These are phyloP conservation scores for Coemansia sp. DNA, from an alignment of 192 early-diverging fungal species.

Conservation along the genomic window DNA sequence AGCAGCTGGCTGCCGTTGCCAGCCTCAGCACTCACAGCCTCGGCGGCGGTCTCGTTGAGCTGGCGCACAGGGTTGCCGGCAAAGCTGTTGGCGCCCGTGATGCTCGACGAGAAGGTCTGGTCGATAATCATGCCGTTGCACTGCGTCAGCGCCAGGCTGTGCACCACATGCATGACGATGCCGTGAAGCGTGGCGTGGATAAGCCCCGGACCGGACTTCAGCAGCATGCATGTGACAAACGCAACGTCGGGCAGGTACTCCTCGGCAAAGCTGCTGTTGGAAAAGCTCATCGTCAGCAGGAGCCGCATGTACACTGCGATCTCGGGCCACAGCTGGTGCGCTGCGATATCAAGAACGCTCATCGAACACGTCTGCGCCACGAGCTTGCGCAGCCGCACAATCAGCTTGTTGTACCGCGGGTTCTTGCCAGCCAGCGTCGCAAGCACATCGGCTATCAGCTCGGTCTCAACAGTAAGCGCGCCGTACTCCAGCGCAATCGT, in stretches of 20 bases:
- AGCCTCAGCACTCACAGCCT: not conserved
- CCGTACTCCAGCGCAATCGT: conserved; percentile 80
- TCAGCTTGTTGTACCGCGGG: conserved; percentile 77
- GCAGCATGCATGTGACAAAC: conserved; percentile 81
- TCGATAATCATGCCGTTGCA: conserved; percentile 81
- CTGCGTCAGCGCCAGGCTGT: conserved; percentile 77
- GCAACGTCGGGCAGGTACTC: conserved; percentile 86
- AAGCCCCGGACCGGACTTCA: conserved; percentile 81
- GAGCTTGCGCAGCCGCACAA: conserved; percentile 78
- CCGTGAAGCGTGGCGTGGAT: conserved; percentile 91
- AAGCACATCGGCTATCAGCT: conserved; percentile 85
- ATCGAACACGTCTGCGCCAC: conserved; percentile 79
- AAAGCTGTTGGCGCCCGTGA: conserved; percentile 69
- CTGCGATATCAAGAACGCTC: conserved; percentile 69
- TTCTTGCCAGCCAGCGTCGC: conserved; percentile 80
- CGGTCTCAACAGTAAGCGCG: conserved; percentile 74
- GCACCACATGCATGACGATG: conserved; percentile 91
- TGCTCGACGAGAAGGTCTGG: conserved; percentile 76
- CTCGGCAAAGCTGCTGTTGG: conserved; percentile 72
- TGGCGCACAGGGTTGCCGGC: conserved; percentile 58
- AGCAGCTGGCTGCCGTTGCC: conserved; percentile 49
- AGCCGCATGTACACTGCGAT: conserved; percentile 88
- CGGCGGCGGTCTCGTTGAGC: conserved; percentile 27
- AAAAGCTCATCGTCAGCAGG: conserved; percentile 88
- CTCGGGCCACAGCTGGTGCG: conserved; percentile 90